Percentiles rank a stretch among this genome's conserved stretches.
Conservation (phyloP, 2,329 filamentous ascomycete species). For the Beauveria varroae region DNA sequence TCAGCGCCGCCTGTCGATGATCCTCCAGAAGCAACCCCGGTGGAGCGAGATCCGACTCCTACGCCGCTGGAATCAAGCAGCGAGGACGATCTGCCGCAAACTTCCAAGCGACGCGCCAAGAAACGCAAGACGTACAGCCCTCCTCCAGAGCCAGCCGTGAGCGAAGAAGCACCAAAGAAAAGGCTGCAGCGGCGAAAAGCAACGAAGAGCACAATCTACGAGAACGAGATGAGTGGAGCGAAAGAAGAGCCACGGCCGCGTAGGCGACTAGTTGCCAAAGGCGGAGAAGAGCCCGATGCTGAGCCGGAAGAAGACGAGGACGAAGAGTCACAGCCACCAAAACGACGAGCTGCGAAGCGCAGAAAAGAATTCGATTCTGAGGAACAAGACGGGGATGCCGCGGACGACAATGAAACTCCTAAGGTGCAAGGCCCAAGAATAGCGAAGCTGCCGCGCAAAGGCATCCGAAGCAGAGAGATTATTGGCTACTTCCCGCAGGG, state of each 20-base stretch:
- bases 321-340: background rate
- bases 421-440: slow-evolving; percentile 26
- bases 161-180: background rate
- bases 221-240: background rate
- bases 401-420: background rate
- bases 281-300: background rate
- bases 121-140: slow-evolving; percentile 1
- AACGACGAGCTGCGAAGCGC: background rate
- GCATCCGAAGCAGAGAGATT: slow-evolving; percentile 40
- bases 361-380: slow-evolving; percentile 3
- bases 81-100: slow-evolving; percentile 1
- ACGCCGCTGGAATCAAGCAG: background rate
- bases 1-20: background rate
- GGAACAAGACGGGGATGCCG: background rate
- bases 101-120: background rate
- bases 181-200: background rate
- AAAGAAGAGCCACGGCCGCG: background rate
- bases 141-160: background rate
- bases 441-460: slow-evolving; percentile 32
- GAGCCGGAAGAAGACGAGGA: background rate
- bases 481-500: slow-evolving; percentile 29
- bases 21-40: background rate
- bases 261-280: background rate
- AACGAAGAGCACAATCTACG: background rate
- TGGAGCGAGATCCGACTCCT: background rate